Evolutionary conservation across 1,139 yeast genomes (phyloP).

Genomic region (Yamadazyma atmosphaerica): DNA sequence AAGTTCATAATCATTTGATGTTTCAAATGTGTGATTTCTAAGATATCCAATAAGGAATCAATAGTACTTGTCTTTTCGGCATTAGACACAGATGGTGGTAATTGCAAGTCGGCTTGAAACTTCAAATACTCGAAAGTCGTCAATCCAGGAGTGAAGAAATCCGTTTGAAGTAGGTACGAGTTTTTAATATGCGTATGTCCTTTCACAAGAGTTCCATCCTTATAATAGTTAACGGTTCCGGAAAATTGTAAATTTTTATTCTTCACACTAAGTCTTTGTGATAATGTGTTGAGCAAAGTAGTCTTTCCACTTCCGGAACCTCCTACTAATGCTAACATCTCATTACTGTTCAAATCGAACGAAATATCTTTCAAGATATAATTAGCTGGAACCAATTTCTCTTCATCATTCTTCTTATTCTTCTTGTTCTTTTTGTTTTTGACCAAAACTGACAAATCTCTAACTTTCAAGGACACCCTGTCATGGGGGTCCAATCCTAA

Average conservation of each 20-base stretch:
- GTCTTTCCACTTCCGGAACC: slow-evolving; percentile 91
- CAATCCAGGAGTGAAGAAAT: slow-evolving; percentile 66
- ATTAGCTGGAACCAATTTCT: slow-evolving; percentile 4
- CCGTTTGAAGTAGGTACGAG: slow-evolving; percentile 80
- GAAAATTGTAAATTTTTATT: slow-evolving; percentile 32
- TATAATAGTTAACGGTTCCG: slow-evolving; percentile 22
- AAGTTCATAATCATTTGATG: slow-evolving; percentile 49
- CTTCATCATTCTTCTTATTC: slow-evolving; percentile 10
- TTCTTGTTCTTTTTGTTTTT: slow-evolving; percentile 15
- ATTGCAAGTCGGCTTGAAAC: slow-evolving; percentile 69
- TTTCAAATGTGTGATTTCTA: slow-evolving; percentile 63
- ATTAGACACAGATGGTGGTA: slow-evolving; percentile 42
- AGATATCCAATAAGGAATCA: slow-evolving; percentile 54
- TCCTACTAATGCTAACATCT: slow-evolving; percentile 71
- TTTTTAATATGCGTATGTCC: slow-evolving; percentile 30
- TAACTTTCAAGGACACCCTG: slow-evolving; percentile 30
- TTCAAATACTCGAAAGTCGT: slow-evolving; percentile 70
- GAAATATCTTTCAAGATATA: slow-evolving; percentile 46
- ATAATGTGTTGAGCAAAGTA: slow-evolving; percentile 70
- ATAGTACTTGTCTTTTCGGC: slow-evolving; percentile 51
- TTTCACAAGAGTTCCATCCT: slow-evolving; percentile 5
- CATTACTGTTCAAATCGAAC: slow-evolving; percentile 53
- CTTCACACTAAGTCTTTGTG: slow-evolving; percentile 51
- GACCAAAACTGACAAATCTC: slow-evolving; percentile 33
- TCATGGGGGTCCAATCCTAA: slow-evolving; percentile 22